A percentile compares a stretch with the other conserved stretches of the same genome.
phyloP scores from a whole-genome alignment of 2,329 filamentous ascomycete genomes.

The Epichloe gansuensis region DNA sequence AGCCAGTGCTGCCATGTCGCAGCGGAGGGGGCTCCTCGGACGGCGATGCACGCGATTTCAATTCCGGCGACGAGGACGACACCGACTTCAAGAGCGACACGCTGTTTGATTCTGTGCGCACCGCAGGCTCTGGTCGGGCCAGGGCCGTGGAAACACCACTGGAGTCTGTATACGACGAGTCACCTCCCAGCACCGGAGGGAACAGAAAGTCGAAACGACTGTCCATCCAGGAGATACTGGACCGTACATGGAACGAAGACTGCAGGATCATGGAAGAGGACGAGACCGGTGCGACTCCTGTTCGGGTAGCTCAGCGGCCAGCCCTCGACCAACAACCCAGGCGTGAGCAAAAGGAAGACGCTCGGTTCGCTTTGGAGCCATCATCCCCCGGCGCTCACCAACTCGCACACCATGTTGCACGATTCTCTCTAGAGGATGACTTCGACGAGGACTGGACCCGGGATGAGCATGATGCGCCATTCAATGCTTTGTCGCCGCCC shows the following conservation, averaged over 20 bases:
- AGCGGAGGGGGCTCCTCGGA: slow-evolving; percentile 49
- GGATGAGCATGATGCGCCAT: slow-evolving; percentile 38
- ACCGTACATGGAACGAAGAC: slow-evolving; percentile 40
- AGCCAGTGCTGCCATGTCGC: slow-evolving; percentile 25
- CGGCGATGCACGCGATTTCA: slow-evolving; percentile 49
- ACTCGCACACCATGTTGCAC: slow-evolving; percentile 27
- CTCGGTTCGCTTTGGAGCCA: not conserved
- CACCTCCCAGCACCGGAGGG: slow-evolving; percentile 47
- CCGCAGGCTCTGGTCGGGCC: slow-evolving; percentile 53
- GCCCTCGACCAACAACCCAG: slow-evolving; percentile 6
- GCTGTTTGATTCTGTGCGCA: slow-evolving; percentile 65
- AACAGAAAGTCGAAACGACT: slow-evolving; percentile 41
- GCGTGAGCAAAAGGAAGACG: slow-evolving; percentile 2
- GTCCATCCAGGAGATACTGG: slow-evolving; percentile 48
- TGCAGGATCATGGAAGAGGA: slow-evolving; percentile 52
- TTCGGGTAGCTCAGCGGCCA: slow-evolving; percentile 25
- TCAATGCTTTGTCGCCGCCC: slow-evolving; percentile 47
- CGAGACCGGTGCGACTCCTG: slow-evolving; percentile 41
- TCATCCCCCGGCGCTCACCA: slow-evolving; percentile 5
- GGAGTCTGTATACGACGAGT: slow-evolving; percentile 74
- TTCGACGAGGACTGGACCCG: slow-evolving; percentile 52
- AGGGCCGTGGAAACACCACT: slow-evolving; percentile 58
- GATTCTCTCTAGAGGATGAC: slow-evolving; percentile 48
- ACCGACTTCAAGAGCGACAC: slow-evolving; percentile 70
- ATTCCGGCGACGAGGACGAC: slow-evolving; percentile 64